phyloP scores from a whole-genome alignment of 148 eudicot species.

The Silene conica region DNA sequence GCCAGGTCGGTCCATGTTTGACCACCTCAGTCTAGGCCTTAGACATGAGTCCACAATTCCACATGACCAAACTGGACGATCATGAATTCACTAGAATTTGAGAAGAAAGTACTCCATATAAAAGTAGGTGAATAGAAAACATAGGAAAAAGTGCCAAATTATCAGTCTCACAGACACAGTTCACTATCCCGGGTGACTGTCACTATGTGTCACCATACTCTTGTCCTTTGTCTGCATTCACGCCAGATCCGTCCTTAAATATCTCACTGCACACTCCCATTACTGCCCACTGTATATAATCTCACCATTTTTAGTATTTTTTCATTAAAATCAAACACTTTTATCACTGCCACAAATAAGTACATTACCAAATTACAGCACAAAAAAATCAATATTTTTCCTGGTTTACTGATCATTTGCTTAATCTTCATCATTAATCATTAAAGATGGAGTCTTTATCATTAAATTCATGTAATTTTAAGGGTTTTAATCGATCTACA shows the following conservation, averaged over 20 bases:
- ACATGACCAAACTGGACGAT: too few species aligned
- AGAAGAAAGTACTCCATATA: too few species aligned
- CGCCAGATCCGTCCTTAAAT: constrained; percentile 26
- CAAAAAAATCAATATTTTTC: neutral
- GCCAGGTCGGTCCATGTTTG: too few species aligned
- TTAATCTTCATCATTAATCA: neutral
- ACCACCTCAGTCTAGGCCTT: too few species aligned
- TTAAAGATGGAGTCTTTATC: constrained; percentile 28
- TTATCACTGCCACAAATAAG: neutral
- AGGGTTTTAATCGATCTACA: constrained; percentile 7
- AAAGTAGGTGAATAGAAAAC: neutral
- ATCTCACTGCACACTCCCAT: neutral
- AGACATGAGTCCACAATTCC: too few species aligned
- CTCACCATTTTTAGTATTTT: too few species aligned
- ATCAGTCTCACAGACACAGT: neutral
- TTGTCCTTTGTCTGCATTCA: neutral
- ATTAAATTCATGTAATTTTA: constrained; percentile 15
- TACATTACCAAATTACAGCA: neutral
- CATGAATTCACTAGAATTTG: too few species aligned
- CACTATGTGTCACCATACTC: too few species aligned
- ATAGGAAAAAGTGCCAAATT: constrained; percentile 19
- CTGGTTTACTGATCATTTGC: neutral
- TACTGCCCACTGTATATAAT: neutral
- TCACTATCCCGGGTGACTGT: constrained; percentile 11
- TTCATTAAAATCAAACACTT: neutral